Evolutionary conservation across 768 basidiomycete species (phyloP), one percentile per base, ranked within the genome.

Genomic region (Leccinum truebloodii): DNA sequence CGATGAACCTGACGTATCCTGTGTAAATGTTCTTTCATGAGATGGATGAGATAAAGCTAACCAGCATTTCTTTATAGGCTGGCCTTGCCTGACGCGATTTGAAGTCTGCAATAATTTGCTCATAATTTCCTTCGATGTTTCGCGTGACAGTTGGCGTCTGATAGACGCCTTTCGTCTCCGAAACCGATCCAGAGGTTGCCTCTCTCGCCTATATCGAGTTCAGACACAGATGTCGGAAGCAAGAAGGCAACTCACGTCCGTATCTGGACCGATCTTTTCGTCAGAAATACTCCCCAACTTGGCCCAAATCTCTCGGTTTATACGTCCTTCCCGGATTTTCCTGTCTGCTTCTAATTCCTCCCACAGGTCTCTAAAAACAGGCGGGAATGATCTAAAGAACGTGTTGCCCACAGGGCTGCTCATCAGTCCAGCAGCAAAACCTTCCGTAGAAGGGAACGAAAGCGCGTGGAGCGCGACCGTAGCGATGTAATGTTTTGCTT

Each of bases 401-500:
- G 90, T 87, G 51, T 78, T 78, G 49, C 74, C 81, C 30, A 80
- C 77, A 51, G 81, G 75, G 41, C 79, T 78, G 12, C 75, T 72
- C 34, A 80, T 75, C 4, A 71, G 72, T n/a, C 81, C 80, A 3
- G 81, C 72, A 10, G 84, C 80, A 72, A 93, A 93, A 8, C 89
- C 89, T 55, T 83, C 82, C 0, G 80, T 80, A 2, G 73, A 59
- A 16, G 86, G 84, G 66, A 87, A 92, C 12, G 84, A 86, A 34
- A 98, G 75, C 4, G 85, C 81, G 72, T 96, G 92, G 35, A 98
- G 78, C 4, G 94, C 94, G 52, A 95, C 75, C 18, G 90, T 90
- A 4, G 96, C 84, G 54, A 96, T 83, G 69, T 94, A 99, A 67
- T 98, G 87, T 73, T 92, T 92, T 24, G 96, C 95, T 71, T 98